These are phyloP conservation scores for Scedosporium apiospermum DNA, from an alignment of 2,329 filamentous ascomycete species.

Conservation along the genomic window DNA sequence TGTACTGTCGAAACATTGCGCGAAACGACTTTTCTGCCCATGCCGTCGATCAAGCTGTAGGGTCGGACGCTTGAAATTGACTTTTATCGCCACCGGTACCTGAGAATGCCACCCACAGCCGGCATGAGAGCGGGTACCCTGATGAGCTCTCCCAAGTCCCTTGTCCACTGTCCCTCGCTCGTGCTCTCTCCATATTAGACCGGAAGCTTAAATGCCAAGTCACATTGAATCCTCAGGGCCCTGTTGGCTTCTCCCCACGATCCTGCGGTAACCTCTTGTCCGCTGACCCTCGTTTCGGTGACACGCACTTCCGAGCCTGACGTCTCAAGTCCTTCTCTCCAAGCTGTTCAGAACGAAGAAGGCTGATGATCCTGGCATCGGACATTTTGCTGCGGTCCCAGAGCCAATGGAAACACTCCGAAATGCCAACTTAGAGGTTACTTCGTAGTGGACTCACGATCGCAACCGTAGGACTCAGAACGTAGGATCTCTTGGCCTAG, in stretches of 20 bases:
- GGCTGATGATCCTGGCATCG: conserved; percentile 6
- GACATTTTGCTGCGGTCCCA: background rate
- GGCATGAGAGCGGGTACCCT: background rate
- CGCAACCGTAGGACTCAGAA: background rate
- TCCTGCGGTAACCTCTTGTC: background rate
- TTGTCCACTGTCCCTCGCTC: background rate
- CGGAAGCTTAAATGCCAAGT: background rate
- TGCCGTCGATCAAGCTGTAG: conserved; percentile 3
- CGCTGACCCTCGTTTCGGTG: conserved; percentile 12
- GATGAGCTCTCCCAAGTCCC: background rate
- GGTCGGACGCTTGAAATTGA: background rate
- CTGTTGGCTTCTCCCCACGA: background rate
- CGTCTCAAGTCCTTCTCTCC: conserved; percentile 12
- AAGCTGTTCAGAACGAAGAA: background rate
- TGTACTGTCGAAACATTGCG: conserved; percentile 5
- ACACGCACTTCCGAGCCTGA: conserved; percentile 16
- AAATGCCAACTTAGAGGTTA: background rate
- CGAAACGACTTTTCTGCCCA: conserved; percentile 4
- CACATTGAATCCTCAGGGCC: background rate
- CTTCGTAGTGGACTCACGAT: background rate
- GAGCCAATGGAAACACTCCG: background rate
- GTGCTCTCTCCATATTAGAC: background rate
- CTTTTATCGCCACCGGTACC: background rate
- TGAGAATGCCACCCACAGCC: background rate
- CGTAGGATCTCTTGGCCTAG: background rate